Percentiles rank a stretch among this genome's conserved stretches.
Evolutionary conservation across 164 flowering plant species (phyloP).

Genomic region (Berberis vulgaris): DNA sequence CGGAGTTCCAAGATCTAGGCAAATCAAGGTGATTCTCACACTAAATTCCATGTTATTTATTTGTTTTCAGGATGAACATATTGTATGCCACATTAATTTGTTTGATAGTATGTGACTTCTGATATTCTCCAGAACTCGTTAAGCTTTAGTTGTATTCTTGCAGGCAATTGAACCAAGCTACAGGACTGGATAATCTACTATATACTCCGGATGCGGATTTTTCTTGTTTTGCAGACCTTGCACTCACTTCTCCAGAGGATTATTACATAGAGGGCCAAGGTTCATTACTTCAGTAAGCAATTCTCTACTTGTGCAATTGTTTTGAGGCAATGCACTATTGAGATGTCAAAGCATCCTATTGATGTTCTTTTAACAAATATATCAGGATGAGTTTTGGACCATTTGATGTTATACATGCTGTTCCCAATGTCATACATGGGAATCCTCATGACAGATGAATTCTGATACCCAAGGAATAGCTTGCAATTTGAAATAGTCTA

Average conservation of each 20-base stretch:
- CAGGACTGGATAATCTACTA: slow-evolving; percentile 87
- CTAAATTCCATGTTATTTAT: background rate
- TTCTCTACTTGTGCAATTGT: slow-evolving; percentile 4
- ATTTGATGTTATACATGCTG: no score
- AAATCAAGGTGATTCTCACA: slow-evolving; percentile 48
- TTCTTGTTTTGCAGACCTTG: slow-evolving; percentile 97
- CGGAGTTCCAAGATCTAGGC: slow-evolving; percentile 81
- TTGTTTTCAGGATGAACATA: no score
- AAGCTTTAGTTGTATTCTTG: background rate
- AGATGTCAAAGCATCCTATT: background rate
- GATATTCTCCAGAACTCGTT: background rate
- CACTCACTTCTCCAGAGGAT: slow-evolving; percentile 92
- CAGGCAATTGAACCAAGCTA: slow-evolving; percentile 70
- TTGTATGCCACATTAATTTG: no score
- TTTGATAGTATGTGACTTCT: no score
- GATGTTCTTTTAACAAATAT: no score
- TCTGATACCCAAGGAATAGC: no score
- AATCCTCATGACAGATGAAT: no score
- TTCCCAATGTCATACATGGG: no score
- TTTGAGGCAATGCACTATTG: background rate
- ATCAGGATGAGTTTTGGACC: no score
- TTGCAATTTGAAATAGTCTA: no score
- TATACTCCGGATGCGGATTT: slow-evolving; percentile 98
- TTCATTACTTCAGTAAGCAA: slow-evolving; percentile 89
- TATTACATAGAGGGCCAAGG: slow-evolving; percentile 95